Conservation (phyloP, 106 monocot species). For the Dioscorea dumetorum region DNA sequence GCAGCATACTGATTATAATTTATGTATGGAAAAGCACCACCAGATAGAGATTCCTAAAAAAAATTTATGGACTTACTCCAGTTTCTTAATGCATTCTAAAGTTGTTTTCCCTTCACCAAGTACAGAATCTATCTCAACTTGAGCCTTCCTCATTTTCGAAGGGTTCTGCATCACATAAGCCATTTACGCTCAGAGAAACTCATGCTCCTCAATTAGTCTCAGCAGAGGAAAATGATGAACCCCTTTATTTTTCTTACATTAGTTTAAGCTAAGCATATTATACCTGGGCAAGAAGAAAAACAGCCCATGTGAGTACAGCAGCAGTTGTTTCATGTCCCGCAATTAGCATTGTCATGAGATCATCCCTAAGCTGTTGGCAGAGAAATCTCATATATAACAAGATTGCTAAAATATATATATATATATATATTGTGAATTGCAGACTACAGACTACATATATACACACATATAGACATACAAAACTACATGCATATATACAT, state of each 20-base stretch:
- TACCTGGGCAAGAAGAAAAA: conserved; percentile 92
- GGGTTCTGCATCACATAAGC: conserved; percentile 51
- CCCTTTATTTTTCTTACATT: no score
- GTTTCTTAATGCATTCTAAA: conserved; percentile 47
- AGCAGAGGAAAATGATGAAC: no score
- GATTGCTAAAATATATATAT: neutral
- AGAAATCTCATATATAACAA: neutral
- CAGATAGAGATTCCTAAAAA: neutral
- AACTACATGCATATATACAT: conserved; percentile 1
- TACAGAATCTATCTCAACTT: conserved; percentile 73
- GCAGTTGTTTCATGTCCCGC: conserved; percentile 99
- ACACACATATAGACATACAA: neutral
- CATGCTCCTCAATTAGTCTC: neutral
- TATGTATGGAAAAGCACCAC: no score
- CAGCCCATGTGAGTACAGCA: conserved; percentile 96
- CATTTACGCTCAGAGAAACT: neutral
- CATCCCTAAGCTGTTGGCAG: conserved; percentile 79
- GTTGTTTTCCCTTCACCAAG: conserved; percentile 43
- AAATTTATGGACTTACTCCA: conserved; percentile 55
- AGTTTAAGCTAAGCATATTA: neutral
- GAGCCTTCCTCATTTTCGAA: conserved; percentile 90
- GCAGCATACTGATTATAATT: no score
- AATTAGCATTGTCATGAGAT: conserved; percentile 99
- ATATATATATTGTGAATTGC: neutral
- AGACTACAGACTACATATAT: neutral